Base-by-base conservation (phyloP, 2,329 filamentous ascomycete genomes). In the Cercospora berteroae region DNA sequence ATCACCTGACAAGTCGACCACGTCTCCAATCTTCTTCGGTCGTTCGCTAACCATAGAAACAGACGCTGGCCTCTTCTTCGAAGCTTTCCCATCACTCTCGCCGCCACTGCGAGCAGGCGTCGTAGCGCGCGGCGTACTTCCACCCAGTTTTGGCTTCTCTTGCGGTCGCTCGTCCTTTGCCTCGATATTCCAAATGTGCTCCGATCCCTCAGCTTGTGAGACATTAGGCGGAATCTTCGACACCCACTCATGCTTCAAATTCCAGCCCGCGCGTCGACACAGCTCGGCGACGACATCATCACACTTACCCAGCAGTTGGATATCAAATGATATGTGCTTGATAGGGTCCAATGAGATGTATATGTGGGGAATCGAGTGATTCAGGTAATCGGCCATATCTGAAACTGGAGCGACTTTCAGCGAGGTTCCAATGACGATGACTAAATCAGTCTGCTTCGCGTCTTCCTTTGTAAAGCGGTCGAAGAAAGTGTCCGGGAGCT, bases 321-420 rank as follows among this genome's bases (percentile, higher is more conserved):
- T 93, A 79, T 99, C 95, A 74, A 99, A 98, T 77, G 96, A 93
- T 77, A 96, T 91, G 79, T 98, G 94, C 39, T 84, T 85, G 64
- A 97, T 92, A 3, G 93, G 90, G 81, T 89, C 76, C 27, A 74
- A 69, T 2, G 76, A 77, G 31, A 79, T 76, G 69, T 76, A 79
- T 42, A 79, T 75, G 27, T 77, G 76, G 27, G 77, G 77, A 1
- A 78, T 73, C 1, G 71, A 61, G 16, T 73, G 68, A 5, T 76
- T 71, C 2, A 79, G 64, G 57, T 73, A 73, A 55, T 78, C 74
- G 1, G 77, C 74, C 73, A 99, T 92, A 79, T 98, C 94, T 36
- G 91, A 94, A 2, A 99, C 95, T 36, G 95, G 95, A 1, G 93
- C 93, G 2, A 99, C 95, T 79, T 98, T 97, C 77, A 99, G 88